phyloP scores from a whole-genome alignment of 2,329 filamentous ascomycete species.

The Fusarium coffeatum region DNA sequence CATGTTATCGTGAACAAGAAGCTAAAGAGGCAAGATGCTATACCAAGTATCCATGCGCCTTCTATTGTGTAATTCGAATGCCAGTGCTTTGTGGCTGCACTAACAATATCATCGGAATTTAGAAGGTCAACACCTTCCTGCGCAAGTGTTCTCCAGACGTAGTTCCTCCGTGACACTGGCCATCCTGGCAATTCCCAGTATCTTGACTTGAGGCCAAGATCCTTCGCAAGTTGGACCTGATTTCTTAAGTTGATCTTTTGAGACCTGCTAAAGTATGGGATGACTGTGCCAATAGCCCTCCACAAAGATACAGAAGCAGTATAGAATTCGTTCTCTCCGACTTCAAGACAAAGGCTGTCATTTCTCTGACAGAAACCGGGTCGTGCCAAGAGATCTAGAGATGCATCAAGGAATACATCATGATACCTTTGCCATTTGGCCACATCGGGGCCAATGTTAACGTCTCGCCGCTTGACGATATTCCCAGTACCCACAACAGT shows the following conservation, averaged over 20 bases:
- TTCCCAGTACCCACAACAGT: conserved; percentile 77
- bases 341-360: conserved; percentile 13
- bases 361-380: conserved; percentile 23
- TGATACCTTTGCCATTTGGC: conserved; percentile 47
- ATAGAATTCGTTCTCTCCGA: conserved; percentile 65
- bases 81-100: conserved; percentile 42
- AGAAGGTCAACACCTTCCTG: conserved; percentile 68
- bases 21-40: conserved; percentile 31
- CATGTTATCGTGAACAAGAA: conserved; percentile 32
- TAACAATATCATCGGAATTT: conserved; percentile 71
- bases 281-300: conserved; percentile 61
- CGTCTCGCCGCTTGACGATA: conserved; percentile 35
- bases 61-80: conserved; percentile 32
- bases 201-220: conserved; percentile 64
- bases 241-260: conserved; percentile 56
- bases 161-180: conserved; percentile 66
- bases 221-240: conserved; percentile 62
- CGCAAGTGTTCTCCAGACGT: conserved; percentile 66
- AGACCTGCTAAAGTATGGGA: conserved; percentile 51
- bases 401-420: conserved; percentile 75
- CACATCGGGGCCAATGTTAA: conserved; percentile 31
- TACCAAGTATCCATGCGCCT: conserved; percentile 35
- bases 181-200: conserved; percentile 72
- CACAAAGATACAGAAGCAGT: conserved; percentile 72
- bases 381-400: conserved; percentile 57